phyloP scores from a whole-genome alignment of 306 rosid genomes.

The Vicia faba region DNA sequence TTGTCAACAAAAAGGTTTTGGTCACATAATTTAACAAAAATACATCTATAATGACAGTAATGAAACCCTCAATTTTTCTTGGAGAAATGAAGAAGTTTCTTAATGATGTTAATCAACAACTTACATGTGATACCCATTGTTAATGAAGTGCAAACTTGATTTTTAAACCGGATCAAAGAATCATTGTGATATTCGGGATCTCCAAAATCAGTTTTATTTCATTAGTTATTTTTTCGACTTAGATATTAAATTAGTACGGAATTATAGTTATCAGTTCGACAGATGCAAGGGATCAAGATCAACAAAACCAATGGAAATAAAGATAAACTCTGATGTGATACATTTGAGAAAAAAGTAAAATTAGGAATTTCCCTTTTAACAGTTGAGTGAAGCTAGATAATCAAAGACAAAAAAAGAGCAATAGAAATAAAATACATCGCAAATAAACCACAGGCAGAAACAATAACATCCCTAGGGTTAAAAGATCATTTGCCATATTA shows the following conservation, averaged over 20 bases:
- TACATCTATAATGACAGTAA: too few relatives aligned
- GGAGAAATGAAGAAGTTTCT: too few relatives aligned
- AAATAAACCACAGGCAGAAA: not conserved
- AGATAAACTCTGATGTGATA: not conserved
- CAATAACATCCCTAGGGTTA: constrained; percentile 10
- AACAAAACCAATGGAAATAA: not conserved
- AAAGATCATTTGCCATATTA: constrained; percentile 29
- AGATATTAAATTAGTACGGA: not conserved
- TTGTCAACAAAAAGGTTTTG: not conserved
- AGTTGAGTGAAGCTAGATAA: constrained; percentile 17
- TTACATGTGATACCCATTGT: not conserved
- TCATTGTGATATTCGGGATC: not conserved
- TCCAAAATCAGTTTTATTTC: not conserved
- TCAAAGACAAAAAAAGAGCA: not conserved
- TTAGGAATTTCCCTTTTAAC: not conserved
- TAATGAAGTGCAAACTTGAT: not conserved
- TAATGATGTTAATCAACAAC: not conserved
- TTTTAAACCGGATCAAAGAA: not conserved
- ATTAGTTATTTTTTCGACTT: not conserved
- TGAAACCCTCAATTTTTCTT: too few relatives aligned
- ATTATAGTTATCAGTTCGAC: not conserved
- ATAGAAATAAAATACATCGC: constrained; percentile 6
- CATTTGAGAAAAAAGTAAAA: not conserved
- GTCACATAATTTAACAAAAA: not conserved
- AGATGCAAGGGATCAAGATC: not conserved